Evolutionary conservation across 1,284 basidiomycete genomes (phyloP).

Genomic region (Ceratobasidium sp.): DNA sequence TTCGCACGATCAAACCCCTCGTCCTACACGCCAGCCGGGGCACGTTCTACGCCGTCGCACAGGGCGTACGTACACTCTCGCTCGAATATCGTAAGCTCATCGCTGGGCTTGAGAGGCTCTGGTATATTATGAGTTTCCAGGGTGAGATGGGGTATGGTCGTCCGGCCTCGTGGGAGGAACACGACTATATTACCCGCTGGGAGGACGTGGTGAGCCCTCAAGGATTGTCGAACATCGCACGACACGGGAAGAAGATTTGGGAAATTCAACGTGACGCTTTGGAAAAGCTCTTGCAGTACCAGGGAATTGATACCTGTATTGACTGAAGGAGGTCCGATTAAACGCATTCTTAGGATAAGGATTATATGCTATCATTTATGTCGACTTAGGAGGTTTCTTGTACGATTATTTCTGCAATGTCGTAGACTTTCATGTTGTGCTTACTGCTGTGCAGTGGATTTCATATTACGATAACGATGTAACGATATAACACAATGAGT

Average conservation of each 20-base stretch:
- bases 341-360: background rate
- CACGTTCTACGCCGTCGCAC: slow-evolving; percentile 56
- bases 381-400: background rate
- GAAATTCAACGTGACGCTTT: slow-evolving; percentile 14
- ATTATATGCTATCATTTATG: background rate
- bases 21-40: slow-evolving; percentile 54
- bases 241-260: slow-evolving; percentile 4
- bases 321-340: too few relatives aligned
- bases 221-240: slow-evolving; percentile 9
- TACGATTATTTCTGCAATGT: too few relatives aligned
- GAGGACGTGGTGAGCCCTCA: slow-evolving; percentile 16
- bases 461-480: too few relatives aligned
- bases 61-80: slow-evolving; percentile 39
- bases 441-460: too few relatives aligned
- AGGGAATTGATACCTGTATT: background rate
- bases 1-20: slow-evolving; percentile 53
- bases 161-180: slow-evolving; percentile 2
- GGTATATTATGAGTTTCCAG: slow-evolving; percentile 8
- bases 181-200: slow-evolving; percentile 20
- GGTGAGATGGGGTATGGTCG: slow-evolving; percentile 18
- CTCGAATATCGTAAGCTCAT: background rate
- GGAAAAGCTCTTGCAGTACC: background rate
- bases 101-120: slow-evolving; percentile 2
- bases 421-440: background rate
- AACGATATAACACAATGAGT: too few relatives aligned